These are phyloP conservation scores for Eutypella sp. DNA, from an alignment of 2,329 filamentous ascomycete genomes.

Conservation along the genomic window DNA sequence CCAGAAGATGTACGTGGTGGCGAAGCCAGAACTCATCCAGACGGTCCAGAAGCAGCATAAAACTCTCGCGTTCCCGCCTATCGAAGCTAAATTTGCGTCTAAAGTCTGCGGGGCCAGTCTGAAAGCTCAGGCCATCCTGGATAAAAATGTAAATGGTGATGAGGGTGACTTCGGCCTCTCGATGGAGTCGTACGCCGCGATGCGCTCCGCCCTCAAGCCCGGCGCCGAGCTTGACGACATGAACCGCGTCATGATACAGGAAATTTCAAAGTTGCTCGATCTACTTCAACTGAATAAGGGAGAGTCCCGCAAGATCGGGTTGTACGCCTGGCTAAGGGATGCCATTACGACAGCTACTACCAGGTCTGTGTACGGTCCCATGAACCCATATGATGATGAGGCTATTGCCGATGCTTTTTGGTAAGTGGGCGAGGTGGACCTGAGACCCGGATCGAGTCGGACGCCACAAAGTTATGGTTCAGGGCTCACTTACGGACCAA, in stretches of 20 bases:
- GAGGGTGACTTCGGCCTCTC: constrained; percentile 28
- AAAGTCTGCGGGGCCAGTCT: constrained; percentile 25
- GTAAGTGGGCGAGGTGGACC: no score
- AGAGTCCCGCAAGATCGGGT: constrained; percentile 7
- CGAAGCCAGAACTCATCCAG: constrained; percentile 30
- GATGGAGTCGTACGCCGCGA: constrained; percentile 29
- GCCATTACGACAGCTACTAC: constrained; percentile 32
- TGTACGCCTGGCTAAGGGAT: constrained; percentile 23
- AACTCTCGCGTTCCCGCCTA: constrained; percentile 32
- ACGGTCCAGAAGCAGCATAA: constrained; percentile 33
- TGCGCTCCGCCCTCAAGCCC: constrained; percentile 26
- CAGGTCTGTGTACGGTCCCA: constrained; percentile 34
- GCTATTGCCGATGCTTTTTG: constrained; percentile 29
- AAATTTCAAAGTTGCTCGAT: constrained; percentile 21
- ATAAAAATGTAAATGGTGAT: constrained; percentile 29
- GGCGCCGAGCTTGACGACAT: constrained; percentile 29
- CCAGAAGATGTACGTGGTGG: constrained; percentile 37
- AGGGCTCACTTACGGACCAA: background rate
- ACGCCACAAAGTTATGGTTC: background rate
- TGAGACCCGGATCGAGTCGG: no score
- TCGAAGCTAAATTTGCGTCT: constrained; percentile 28
- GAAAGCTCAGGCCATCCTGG: constrained; percentile 25
- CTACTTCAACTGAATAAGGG: constrained; percentile 9
- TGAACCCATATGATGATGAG: constrained; percentile 34
- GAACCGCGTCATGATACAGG: constrained; percentile 29